Base-by-base conservation (phyloP, 2,329 filamentous ascomycete genomes). In the Botryotinia convoluta region DNA sequence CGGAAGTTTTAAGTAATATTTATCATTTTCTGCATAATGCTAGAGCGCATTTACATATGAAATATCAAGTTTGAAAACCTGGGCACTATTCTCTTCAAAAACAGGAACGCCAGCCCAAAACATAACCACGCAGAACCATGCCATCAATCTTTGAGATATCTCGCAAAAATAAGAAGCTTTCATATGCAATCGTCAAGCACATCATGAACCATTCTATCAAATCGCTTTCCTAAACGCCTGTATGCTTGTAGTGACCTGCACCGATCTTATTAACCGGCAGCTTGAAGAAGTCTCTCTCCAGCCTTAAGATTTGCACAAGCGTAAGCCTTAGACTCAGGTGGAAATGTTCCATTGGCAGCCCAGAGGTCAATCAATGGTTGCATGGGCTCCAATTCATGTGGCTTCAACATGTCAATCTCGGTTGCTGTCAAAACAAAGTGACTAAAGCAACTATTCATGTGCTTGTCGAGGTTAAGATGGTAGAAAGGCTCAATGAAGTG, bases 321-420 rank as follows among this genome's bases (percentile, higher is more conserved):
- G 79, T 90, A 91, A 3, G 89, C 89, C 83, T 89, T 91, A 60
- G 88, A 91, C 75, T 93, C 92, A 20, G 90, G 89, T 2, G 94
- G 94, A 78, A 98, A 92, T 39, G 95, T 93, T 74, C 95, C 94
- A 80, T 95, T 95, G 75, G 91, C 91, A 39, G 94, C 91, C 92
- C 95, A 98, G 65, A 98, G 87, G 79, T 98, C 94, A 78, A 98
- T 93, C 78, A 98, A 84, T 39, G 93, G 94, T 85, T 97, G 93
- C 94, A 98, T 97, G 35, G 95, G 95, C 86, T 98, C 95, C 79
- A 97, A 88, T 83, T 98, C 95, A 80, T 94, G 92, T 74, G 94
- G 93, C 77, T 92, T 92, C 75, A 98, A 88, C 84, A 98, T 91
- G 79, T 93, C 92, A 77, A 94, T 89, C 65, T 92, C 92, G 72